Conservation (phyloP, 1,139 yeast species). For the Sugiyamaella grinbergsii region DNA sequence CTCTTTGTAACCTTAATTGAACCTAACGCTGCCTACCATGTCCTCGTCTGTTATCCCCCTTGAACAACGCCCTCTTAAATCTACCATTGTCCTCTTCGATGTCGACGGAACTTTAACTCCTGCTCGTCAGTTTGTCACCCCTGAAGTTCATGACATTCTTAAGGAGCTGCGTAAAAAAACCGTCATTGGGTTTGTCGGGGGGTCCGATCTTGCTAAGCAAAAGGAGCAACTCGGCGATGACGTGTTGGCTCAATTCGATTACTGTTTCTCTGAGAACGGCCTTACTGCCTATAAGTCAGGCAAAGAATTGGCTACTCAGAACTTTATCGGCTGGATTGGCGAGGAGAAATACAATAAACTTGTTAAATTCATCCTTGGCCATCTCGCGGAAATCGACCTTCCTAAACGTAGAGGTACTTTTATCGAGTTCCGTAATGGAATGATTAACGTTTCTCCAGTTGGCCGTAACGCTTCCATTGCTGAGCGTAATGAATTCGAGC, state of each 20-base stretch:
- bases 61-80: slow-evolving; percentile 42
- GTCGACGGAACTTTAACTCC: slow-evolving; percentile 99
- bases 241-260: slow-evolving; percentile 77
- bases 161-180: slow-evolving; percentile 80
- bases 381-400: slow-evolving; percentile 81
- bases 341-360: slow-evolving; percentile 90
- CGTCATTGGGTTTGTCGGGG: slow-evolving; percentile 97
- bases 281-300: slow-evolving; percentile 95
- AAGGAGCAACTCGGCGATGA: slow-evolving; percentile 89
- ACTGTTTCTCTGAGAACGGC: slow-evolving; percentile 96
- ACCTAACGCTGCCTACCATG: not conserved
- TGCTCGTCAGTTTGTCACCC: slow-evolving; percentile 81
- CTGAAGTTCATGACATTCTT: slow-evolving; percentile 75
- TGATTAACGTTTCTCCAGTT: slow-evolving; percentile 96
- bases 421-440: slow-evolving; percentile 98
- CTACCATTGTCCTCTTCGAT: slow-evolving; percentile 74
- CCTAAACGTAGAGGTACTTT: slow-evolving; percentile 91
- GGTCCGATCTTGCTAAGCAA: slow-evolving; percentile 92
- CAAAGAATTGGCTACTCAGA: slow-evolving; percentile 82
- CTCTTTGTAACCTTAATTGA: not conserved
- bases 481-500: slow-evolving; percentile 91
- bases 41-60: slow-evolving; percentile 33
- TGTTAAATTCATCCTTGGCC: slow-evolving; percentile 78
- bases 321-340: slow-evolving; percentile 94
- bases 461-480: slow-evolving; percentile 96